Evolutionary conservation across 306 rosid genomes (phyloP), one percentile per base, ranked within the genome.

Genomic region (Quercus wislizeni): DNA sequence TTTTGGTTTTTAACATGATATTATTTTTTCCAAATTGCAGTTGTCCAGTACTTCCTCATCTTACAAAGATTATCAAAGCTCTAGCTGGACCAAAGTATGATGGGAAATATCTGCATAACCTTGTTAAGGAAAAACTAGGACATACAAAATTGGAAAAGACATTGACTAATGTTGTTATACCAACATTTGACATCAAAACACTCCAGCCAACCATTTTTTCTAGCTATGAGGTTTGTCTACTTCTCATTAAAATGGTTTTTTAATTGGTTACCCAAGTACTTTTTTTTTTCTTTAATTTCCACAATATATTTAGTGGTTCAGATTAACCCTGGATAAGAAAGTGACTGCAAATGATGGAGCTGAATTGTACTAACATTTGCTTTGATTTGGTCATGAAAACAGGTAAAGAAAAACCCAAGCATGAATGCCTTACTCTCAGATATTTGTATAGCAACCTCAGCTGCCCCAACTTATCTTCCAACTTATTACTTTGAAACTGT

Each of bases 381-480:
- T 55, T n/a, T 14, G 8, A 18, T 55, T 56, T 41, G 3, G 15
- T 25, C 35, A n/a, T 35, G 7, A 5, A 1, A 1, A 14, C 84
- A 89, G 97, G 52, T 85, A 57, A 78, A 85, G 74, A 35, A 77
- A 1, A 54, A 77, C 21, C 87, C 85, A 17, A 51, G 14, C 1
- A 11, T 78, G 25, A 74, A 89, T 75, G 92, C 83, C 0, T 67
- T 35, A 20, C 55, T 88, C 15, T 83, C 91, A 4, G 96, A 91
- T 67, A 85, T 91, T 81, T 81, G 93, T 85, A 89, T 89, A 17
- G 76, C 84, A n/a, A 91, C 97, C 13, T 89, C 93, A 0, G 97
- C 97, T 10, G 93, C 97, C 18, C 97, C 97, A 18, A 91, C 97
- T n/a, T 88, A 89, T 80, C 73, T 89, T 57, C 97, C 97, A 4